Evolutionary conservation across 768 basidiomycete species (phyloP).

Genomic region (Hygrocybe coccinea): DNA sequence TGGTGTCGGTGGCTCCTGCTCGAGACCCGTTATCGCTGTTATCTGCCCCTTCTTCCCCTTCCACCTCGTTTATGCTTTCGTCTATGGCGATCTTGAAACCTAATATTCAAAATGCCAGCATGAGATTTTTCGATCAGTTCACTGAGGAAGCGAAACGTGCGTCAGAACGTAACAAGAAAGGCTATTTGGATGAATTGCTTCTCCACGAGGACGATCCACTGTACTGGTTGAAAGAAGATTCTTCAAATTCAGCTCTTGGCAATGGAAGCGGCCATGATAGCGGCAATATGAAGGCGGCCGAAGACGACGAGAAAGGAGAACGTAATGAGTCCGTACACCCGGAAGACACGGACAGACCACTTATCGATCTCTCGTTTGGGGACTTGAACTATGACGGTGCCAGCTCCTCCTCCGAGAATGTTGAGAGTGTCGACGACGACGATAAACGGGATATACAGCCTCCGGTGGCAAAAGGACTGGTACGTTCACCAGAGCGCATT

Average conservation of each 20-base stretch:
- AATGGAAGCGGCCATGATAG: background rate
- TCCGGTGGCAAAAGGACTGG: no score
- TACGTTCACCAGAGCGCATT: background rate
- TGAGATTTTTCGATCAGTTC: slow-evolving; percentile 59
- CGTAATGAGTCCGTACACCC: no score
- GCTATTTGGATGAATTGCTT: slow-evolving; percentile 59
- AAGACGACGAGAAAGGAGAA: background rate
- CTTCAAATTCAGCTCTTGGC: slow-evolving; percentile 1
- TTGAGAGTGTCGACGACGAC: no score
- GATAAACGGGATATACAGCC: no score
- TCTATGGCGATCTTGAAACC: background rate
- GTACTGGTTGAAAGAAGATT: slow-evolving; percentile 44
- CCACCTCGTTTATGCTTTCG: background rate
- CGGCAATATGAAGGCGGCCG: background rate
- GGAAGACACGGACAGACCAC: no score
- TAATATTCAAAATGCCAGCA: slow-evolving; percentile 21
- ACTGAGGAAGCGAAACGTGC: slow-evolving; percentile 52
- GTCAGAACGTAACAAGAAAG: slow-evolving; percentile 46
- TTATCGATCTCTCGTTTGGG: no score
- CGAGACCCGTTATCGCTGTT: slow-evolving; percentile 43
- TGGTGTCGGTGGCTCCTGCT: slow-evolving; percentile 47
- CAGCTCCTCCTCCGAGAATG: no score
- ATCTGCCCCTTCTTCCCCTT: background rate
- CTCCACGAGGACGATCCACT: slow-evolving; percentile 67
- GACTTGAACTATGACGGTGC: no score